phyloP scores from a whole-genome alignment of 2,329 filamentous ascomycete genomes.

The Clathrospora elynae region DNA sequence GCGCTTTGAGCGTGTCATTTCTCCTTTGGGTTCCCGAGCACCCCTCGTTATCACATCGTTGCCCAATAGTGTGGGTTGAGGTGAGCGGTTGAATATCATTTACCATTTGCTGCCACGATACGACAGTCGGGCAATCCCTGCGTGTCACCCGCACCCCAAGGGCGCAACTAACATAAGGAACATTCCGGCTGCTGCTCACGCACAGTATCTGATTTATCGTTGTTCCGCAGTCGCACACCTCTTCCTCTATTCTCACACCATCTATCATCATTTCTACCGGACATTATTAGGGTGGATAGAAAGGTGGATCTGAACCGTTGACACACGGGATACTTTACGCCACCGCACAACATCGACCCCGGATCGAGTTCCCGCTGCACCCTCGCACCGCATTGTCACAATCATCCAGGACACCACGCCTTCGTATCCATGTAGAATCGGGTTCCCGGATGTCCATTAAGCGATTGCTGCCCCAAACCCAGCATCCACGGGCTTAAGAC shows the following conservation, averaged over 20 bases:
- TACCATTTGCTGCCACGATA: slow-evolving; percentile 44
- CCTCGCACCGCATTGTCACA: slow-evolving; percentile 42
- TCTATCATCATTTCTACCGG: slow-evolving; percentile 16
- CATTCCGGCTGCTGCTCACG: slow-evolving; percentile 36
- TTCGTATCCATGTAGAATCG: slow-evolving; percentile 44
- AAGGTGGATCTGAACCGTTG: slow-evolving; percentile 30
- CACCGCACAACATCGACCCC: slow-evolving; percentile 25
- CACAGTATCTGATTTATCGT: slow-evolving; percentile 31
- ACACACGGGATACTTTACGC: slow-evolving; percentile 29
- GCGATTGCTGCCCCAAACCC: slow-evolving; percentile 22
- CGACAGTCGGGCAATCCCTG: slow-evolving; percentile 40
- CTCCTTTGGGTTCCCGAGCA: slow-evolving; percentile 31
- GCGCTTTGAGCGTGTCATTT: slow-evolving; percentile 31
- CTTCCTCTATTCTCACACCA: slow-evolving; percentile 7
- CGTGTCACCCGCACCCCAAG: slow-evolving; percentile 37
- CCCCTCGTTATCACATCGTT: slow-evolving; percentile 46
- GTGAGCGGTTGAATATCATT: slow-evolving; percentile 45
- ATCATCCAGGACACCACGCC: slow-evolving; percentile 23
- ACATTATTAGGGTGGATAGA: slow-evolving; percentile 20
- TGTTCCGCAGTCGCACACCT: slow-evolving; percentile 10
- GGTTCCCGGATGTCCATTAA: slow-evolving; percentile 27
- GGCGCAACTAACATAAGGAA: slow-evolving; percentile 42
- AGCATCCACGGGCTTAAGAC: slow-evolving; percentile 22
- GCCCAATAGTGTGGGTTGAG: slow-evolving; percentile 44
- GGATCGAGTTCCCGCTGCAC: slow-evolving; percentile 34